A percentile compares a stretch with the other conserved stretches of the same genome.
Evolutionary conservation across 305 asterid species (phyloP).

Genomic region (Withania somnifera): DNA sequence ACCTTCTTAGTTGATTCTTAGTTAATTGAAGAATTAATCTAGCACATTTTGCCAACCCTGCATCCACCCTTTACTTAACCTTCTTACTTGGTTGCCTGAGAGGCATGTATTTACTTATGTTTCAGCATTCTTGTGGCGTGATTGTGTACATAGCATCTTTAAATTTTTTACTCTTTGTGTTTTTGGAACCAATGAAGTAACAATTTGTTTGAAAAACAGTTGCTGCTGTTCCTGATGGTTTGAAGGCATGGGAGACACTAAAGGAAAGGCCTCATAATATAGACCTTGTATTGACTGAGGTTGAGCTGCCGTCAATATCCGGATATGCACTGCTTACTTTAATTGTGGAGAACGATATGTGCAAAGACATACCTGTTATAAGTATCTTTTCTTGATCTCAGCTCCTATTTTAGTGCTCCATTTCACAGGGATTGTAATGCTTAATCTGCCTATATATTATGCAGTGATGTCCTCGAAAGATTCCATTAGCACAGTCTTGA

Average conservation of each 20-base stretch:
- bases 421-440: neutral
- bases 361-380: constrained; percentile 88
- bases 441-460: constrained; percentile 3
- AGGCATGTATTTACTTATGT: neutral
- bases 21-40: neutral
- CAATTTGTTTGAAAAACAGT: constrained; percentile 31
- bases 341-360: constrained; percentile 68
- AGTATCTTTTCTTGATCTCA: constrained; percentile 33
- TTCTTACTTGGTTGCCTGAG: neutral
- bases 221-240: constrained; percentile 79
- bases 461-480: constrained; percentile 94
- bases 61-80: neutral
- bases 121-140: neutral
- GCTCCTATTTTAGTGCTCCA: neutral
- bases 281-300: constrained; percentile 84
- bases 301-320: constrained; percentile 73
- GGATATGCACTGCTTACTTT: constrained; percentile 83
- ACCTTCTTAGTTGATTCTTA: neutral
- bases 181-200: neutral
- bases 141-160: neutral
- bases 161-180: neutral
- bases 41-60: neutral
- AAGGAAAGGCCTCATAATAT: constrained; percentile 47
- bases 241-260: constrained; percentile 84
- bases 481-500: constrained; percentile 75